Evolutionary conservation across 768 basidiomycete species (phyloP), one percentile per base, ranked within the genome.

Genomic region (Calocera cornea): DNA sequence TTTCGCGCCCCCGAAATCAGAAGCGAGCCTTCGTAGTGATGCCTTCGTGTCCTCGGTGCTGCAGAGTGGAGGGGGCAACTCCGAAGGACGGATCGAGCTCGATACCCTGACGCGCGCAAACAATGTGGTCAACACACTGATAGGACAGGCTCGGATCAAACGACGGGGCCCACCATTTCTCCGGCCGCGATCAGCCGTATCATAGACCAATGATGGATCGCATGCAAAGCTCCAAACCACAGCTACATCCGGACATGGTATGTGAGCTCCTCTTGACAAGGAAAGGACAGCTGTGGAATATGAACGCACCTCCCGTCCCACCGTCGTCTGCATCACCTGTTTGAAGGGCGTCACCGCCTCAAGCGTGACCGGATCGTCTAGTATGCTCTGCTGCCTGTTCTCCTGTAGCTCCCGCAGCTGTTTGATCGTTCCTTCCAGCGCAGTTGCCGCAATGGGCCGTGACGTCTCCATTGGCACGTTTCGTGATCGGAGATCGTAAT

Each of bases 161-260:
- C 24, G 41, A 40, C 64, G 40, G 33, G 22, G 77, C 85, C 68
- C 69, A 92, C 90, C 73, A 90, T 77, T 78, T 93, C 90, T 70
- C 89, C 89, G 54, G 54, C 54, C 22, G 89, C 87, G 69, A 92
- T 87, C 17, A 91, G 87, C 65, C 91, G 87, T 66, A 93, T 89
- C 88, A 91, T 91, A 22, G 89, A 90, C 89, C 89, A 93, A 74
- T 93, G 91, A 76, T 93, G 91, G 29, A 93, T 87, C 47, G 90
- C 90, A 73, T 93, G 91, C 34, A 93, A 77, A 27, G 82, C 85
- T n/a, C 85, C 83, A 75, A 93, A 93, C 91, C 91, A 93, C 19
- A 93, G 77, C 90, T 92, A 65, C 47, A 40, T 34, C 44, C 22
- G 24, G 14, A 60, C 38, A 47, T 24, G 68, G 77, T 22, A n/a